Percentiles rank a stretch among this genome's conserved stretches.
These are phyloP conservation scores for Leucoagaricus sp. DNA, from an alignment of 1,284 basidiomycete genomes.

Conservation along the genomic window DNA sequence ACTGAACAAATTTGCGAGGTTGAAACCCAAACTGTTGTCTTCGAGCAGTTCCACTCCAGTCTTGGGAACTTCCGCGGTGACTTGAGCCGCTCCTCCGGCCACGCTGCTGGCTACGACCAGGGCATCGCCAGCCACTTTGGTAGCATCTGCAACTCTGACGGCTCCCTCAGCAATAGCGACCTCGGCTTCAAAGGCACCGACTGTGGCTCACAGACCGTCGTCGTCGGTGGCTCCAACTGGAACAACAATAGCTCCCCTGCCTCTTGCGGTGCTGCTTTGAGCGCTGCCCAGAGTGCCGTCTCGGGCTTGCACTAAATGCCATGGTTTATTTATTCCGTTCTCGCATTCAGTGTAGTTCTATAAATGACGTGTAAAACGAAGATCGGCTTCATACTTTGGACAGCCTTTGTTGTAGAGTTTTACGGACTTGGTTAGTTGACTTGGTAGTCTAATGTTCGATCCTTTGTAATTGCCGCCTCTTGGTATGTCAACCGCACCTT, in stretches of 20 bases:
- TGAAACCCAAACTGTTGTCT: constrained; percentile 34
- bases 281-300: constrained; percentile 20
- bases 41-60: constrained; percentile 33
- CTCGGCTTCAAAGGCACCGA: constrained; percentile 35
- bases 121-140: constrained; percentile 27
- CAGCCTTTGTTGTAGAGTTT: background rate
- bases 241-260: constrained; percentile 28
- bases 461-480: constrained; percentile 11
- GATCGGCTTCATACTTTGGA: background rate
- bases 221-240: constrained; percentile 35
- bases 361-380: no score
- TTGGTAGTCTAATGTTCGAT: constrained; percentile 8
- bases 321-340: background rate
- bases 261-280: constrained; percentile 26
- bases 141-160: constrained; percentile 29
- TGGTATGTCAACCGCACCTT: constrained; percentile 5
- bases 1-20: constrained; percentile 36
- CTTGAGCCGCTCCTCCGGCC: constrained; percentile 30
- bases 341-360: background rate
- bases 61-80: constrained; percentile 33
- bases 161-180: constrained; percentile 30
- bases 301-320: constrained; percentile 5
- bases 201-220: constrained; percentile 29
- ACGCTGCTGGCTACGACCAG: constrained; percentile 32
- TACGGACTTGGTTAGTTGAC: constrained; percentile 6